Conservation (phyloP, 2,329 filamentous ascomycete species). For the Fusarium musae region DNA sequence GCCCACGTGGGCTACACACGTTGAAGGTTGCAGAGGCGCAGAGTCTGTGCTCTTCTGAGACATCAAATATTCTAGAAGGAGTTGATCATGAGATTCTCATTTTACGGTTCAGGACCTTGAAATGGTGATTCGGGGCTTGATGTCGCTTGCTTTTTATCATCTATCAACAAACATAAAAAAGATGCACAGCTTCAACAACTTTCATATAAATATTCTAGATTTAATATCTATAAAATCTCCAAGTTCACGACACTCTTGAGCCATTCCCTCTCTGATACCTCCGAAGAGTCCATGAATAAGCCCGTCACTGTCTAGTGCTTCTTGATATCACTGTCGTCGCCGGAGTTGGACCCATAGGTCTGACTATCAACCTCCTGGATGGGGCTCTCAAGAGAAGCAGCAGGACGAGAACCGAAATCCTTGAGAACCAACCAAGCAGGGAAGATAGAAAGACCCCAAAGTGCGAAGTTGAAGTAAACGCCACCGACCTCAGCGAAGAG, state of each 20-base stretch:
- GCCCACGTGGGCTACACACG: not conserved
- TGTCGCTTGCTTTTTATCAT: accelerated
- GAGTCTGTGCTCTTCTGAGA: not conserved
- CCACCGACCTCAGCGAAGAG: conserved; percentile 73
- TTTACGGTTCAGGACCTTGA: too few species aligned
- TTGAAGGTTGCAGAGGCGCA: too few species aligned
- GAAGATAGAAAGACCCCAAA: conserved; percentile 72
- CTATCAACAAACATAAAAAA: not conserved
- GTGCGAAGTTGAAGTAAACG: conserved; percentile 75
- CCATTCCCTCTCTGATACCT: not conserved
- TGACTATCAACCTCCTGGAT: conserved; percentile 20
- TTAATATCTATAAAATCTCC: not conserved
- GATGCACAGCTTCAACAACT: not conserved
- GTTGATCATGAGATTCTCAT: not conserved
- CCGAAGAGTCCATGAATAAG: not conserved
- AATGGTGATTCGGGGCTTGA: too few species aligned
- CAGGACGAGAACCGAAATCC: conserved; percentile 46
- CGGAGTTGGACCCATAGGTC: conserved; percentile 29
- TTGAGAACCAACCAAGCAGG: conserved; percentile 75
- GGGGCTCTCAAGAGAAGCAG: conserved; percentile 2
- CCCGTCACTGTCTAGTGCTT: not conserved
- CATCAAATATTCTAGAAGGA: not conserved
- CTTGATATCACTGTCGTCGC: conserved; percentile 36
- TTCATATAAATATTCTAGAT: not conserved
- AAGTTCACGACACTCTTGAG: accelerated